phyloP scores from a whole-genome alignment of 257 asterid species.

The Plantago ovata region DNA sequence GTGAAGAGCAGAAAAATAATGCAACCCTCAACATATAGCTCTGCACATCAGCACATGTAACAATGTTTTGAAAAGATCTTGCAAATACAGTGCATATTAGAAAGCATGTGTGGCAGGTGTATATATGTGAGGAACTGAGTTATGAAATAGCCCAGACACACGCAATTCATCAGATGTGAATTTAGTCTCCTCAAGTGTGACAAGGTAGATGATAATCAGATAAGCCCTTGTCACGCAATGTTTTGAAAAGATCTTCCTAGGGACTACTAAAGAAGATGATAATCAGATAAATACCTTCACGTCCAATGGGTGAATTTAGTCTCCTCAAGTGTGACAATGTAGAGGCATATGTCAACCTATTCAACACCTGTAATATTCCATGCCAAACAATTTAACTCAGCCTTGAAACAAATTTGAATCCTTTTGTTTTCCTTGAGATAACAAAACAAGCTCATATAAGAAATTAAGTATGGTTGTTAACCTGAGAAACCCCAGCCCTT shows the following conservation, averaged over 20 bases:
- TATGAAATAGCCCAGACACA: no score
- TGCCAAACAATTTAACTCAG: conserved; percentile 12
- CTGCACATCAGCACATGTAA: neutral
- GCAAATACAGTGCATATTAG: neutral
- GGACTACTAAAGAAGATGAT: conserved; percentile 1
- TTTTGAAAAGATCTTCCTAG: neutral
- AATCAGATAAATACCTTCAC: conserved; percentile 63
- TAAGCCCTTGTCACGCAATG: no score
- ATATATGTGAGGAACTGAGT: no score
- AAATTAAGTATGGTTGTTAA: conserved; percentile 21
- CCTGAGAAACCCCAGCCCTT: conserved; percentile 99
- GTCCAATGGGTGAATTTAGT: conserved; percentile 95
- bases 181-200: no score
- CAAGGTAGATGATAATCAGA: no score
- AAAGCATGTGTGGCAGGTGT: no score
- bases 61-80: neutral
- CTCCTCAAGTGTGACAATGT: conserved; percentile 92
- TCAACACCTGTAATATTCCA: conserved; percentile 65
- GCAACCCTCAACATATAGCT: neutral
- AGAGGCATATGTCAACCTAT: conserved; percentile 96
- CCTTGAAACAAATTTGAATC: conserved; percentile 9
- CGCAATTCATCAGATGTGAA: no score
- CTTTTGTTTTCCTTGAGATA: neutral
- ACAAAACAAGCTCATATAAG: conserved; percentile 6
- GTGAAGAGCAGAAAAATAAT: conserved; percentile 3